These are phyloP conservation scores for Geotrichum armillariae DNA, from an alignment of 1,139 yeast genomes.

Conservation along the genomic window DNA sequence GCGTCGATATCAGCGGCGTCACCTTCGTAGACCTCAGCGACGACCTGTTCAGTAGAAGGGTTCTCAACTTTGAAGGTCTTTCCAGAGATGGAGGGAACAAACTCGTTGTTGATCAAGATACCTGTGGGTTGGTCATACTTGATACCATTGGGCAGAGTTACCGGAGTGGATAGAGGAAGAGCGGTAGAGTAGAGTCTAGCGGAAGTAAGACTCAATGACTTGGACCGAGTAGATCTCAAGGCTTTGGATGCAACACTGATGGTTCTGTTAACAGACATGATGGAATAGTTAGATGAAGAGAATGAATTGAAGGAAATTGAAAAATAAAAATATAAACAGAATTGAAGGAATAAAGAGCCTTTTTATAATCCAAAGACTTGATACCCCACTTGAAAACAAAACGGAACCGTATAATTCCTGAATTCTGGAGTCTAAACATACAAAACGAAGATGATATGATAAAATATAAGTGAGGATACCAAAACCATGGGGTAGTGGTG, in stretches of 20 bases:
- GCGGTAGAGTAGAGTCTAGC: conserved; percentile 17
- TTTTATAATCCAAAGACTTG: not conserved
- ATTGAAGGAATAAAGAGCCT: not conserved
- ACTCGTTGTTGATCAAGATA: conserved; percentile 61
- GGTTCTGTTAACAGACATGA: conserved; percentile 17
- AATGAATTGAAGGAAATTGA: not conserved
- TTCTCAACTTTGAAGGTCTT: conserved; percentile 54
- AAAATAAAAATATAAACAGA: not conserved
- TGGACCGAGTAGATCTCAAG: conserved; percentile 13
- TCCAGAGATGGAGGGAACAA: conserved; percentile 50
- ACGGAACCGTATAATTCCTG: too few relatives aligned
- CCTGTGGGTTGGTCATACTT: conserved; percentile 67
- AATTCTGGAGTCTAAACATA: too few relatives aligned
- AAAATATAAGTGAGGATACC: not conserved
- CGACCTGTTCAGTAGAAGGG: conserved; percentile 59
- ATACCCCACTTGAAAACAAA: not conserved
- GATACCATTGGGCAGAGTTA: conserved; percentile 64
- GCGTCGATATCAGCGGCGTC: conserved; percentile 55
- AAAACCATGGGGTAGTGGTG: too few relatives aligned
- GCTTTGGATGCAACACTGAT: conserved; percentile 20
- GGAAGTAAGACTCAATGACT: conserved; percentile 11
- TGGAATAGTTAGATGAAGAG: not conserved
- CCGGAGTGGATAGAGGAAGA: conserved; percentile 35
- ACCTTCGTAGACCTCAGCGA: conserved; percentile 57
- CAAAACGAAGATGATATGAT: not conserved